Evolutionary conservation across 768 basidiomycete genomes (phyloP).

Genomic region (Leucocoprinus birnbaumii): DNA sequence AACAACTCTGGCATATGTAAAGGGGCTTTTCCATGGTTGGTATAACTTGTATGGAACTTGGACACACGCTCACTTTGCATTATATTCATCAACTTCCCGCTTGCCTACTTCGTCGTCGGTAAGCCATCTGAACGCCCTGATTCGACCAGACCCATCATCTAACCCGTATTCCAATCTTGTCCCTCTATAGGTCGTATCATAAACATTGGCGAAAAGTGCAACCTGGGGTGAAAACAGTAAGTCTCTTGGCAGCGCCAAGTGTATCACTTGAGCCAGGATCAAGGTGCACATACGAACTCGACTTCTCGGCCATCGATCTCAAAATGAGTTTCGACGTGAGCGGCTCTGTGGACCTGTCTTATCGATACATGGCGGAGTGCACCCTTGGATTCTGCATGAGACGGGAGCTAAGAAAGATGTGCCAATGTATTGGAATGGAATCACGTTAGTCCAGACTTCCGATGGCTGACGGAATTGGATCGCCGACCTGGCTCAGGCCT

Average conservation of each 20-base stretch:
- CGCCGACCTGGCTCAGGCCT: not conserved
- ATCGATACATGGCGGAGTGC: slow-evolving; percentile 10
- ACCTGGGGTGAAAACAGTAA: slow-evolving; percentile 4
- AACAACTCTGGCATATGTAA: slow-evolving; percentile 16
- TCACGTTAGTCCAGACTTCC: too few species aligned
- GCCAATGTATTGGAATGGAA: too few species aligned
- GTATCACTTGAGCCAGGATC: not conserved
- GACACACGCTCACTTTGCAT: not conserved
- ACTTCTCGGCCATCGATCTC: slow-evolving; percentile 10
- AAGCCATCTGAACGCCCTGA: slow-evolving; percentile 11
- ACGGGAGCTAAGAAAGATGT: not conserved
- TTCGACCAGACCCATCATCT: slow-evolving; percentile 13
- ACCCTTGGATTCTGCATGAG: not conserved
- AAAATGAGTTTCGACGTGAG: slow-evolving; percentile 2
- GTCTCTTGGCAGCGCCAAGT: too few species aligned
- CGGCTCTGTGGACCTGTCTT: slow-evolving; percentile 8
- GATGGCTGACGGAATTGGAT: too few species aligned
- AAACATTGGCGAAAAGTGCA: slow-evolving; percentile 12
- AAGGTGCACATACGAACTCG: slow-evolving; percentile 4
- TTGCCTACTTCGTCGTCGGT: slow-evolving; percentile 3
- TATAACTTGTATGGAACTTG: not conserved
- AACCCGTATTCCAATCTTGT: slow-evolving; percentile 7
- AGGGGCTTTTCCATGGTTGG: not conserved
- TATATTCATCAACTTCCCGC: not conserved
- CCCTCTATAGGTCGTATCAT: not conserved